Evolutionary conservation across 2,329 filamentous ascomycete species (phyloP).

Genomic region (Beauveria pseudobassiana): DNA sequence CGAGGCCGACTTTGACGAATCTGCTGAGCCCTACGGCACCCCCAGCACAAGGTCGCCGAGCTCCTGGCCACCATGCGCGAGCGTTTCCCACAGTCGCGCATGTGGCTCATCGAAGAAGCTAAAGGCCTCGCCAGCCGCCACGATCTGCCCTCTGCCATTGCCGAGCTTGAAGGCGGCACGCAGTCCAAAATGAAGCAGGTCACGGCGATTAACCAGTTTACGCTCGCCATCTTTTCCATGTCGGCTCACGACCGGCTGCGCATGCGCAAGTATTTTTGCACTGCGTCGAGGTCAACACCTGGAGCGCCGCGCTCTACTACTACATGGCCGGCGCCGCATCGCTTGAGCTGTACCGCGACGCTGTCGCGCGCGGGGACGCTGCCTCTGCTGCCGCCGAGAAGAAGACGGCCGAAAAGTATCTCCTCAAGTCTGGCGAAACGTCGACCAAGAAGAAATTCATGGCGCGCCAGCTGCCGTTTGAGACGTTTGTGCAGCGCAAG

Average conservation of each 20-base stretch:
- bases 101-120: conserved; percentile 87
- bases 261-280: conserved; percentile 67
- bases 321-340: conserved; percentile 77
- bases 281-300: conserved; percentile 77
- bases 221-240: conserved; percentile 71
- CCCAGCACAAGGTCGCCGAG: conserved; percentile 55
- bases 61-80: conserved; percentile 67
- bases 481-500: conserved; percentile 77
- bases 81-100: conserved; percentile 70
- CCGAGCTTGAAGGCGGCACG: conserved; percentile 51
- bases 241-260: conserved; percentile 69
- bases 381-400: conserved; percentile 50
- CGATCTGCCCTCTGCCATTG: conserved; percentile 59
- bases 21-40: conserved; percentile 59
- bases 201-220: conserved; percentile 76
- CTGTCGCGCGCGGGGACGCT: conserved; percentile 28
- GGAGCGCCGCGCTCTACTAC: conserved; percentile 84
- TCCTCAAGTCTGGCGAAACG: conserved; percentile 63
- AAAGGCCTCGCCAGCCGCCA: conserved; percentile 63
- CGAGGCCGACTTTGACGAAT: conserved; percentile 41
- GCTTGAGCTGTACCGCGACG: conserved; percentile 71
- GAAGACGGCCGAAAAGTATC: conserved; percentile 57
- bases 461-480: conserved; percentile 82
- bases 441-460: conserved; percentile 86
- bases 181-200: conserved; percentile 80